Evolutionary conservation across 2,329 filamentous ascomycete genomes (phyloP), one percentile per base, ranked within the genome.

Genomic region (Fusarium temperatum): DNA sequence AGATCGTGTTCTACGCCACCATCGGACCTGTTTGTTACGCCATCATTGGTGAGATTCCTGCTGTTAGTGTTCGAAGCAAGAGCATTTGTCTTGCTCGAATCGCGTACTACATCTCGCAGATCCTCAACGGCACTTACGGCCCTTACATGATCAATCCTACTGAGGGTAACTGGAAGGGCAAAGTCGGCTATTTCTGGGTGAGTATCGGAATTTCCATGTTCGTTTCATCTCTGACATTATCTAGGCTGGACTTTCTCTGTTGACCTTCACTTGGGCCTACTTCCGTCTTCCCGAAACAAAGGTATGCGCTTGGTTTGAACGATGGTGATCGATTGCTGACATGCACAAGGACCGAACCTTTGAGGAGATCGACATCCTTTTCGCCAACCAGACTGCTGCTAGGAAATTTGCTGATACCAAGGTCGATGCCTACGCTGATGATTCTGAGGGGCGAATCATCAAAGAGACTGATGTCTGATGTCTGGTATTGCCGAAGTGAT

Each of bases 1-100:
- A 84, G 15, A 78, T 84, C 28, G 75, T 81, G 11, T 86, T 85
- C 74, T 82, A 81, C n/a, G 81, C 85, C 48, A 82, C 83, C 4
- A 81, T 85, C 24, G 84, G 84, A 0, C 84, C 84, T 2, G 82
- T 86, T 26, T 82, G 81, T 59, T 86, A 85, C 74, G 83, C 83
- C 9, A 78, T 86, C 41, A 80, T 85, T 0, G 78, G 83, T 4
- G 85, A 86, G 76, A 81, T 83, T 3, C 83, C 82, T 0, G 83
- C 83, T 0, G 83, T 82, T 1, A 82, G 83, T 20, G 77, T 86
- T 22, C 79, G 84, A 2, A 82, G 83, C 8, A 82, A 85, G 71
- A 85, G 84, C 0, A 82, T 86, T 6, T 84, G 84, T 1, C 68
- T 85, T 6, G 84, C 82, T 1, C 81, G 83, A 8, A 78, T 78